These are phyloP conservation scores for Saturnispora zaruensis DNA, from an alignment of 805 yeast species.

Conservation along the genomic window DNA sequence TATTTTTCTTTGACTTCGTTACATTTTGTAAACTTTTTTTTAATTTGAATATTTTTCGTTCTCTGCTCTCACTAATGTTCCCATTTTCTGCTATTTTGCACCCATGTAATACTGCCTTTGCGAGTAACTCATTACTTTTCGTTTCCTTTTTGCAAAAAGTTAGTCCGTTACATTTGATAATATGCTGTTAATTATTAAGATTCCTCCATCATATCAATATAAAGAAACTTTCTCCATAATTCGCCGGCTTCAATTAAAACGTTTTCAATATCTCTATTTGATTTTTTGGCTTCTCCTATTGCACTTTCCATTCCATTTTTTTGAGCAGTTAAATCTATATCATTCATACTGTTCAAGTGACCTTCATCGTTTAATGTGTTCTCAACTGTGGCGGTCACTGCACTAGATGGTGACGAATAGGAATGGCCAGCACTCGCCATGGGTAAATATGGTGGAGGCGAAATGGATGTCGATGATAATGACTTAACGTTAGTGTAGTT, in stretches of 20 bases:
- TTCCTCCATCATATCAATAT: constrained; percentile 46
- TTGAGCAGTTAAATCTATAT: background rate
- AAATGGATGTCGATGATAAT: background rate
- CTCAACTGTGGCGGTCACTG: constrained; percentile 2
- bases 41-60: background rate
- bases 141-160: too few species aligned
- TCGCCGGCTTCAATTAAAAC: constrained; percentile 75
- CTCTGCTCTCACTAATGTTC: background rate
- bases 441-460: background rate
- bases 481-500: background rate
- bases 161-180: background rate
- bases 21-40: background rate
- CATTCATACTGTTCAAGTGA: constrained; percentile 1
- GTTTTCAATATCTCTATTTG: constrained; percentile 55
- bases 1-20: background rate
- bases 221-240: constrained; percentile 78
- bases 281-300: constrained; percentile 16
- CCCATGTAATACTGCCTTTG: background rate
- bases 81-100: too few species aligned
- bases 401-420: background rate
- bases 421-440: background rate
- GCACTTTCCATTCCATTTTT: constrained; percentile 9
- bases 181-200: background rate
- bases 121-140: background rate
- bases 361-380: constrained; percentile 1